These are phyloP conservation scores for Miscanthus lutarioriparius DNA, from an alignment of 176 grass and related monocot species.

Conservation along the genomic window DNA sequence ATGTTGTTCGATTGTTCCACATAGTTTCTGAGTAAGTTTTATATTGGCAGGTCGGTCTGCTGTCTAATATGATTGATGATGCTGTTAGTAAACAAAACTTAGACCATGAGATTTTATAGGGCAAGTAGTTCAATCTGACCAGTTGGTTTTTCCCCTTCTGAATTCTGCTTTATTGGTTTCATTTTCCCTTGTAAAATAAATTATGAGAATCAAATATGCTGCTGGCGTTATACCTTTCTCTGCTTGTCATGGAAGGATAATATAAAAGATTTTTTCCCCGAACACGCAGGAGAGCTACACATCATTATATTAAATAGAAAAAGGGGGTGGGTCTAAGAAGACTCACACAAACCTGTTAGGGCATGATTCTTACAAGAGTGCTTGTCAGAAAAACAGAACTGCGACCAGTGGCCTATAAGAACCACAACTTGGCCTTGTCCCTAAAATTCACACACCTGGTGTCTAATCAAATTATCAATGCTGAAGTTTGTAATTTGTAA, in stretches of 20 bases:
- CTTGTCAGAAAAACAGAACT: neutral
- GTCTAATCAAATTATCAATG: neutral
- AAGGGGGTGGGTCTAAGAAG: neutral
- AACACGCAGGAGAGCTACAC: neutral
- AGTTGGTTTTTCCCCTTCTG: neutral
- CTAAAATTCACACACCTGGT: neutral
- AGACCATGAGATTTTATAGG: neutral
- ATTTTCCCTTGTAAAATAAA: neutral
- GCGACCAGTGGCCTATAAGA: neutral
- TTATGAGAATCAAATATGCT: neutral
- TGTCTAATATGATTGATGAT: neutral
- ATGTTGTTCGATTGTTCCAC: neutral
- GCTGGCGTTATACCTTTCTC: neutral
- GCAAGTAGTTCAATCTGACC: neutral
- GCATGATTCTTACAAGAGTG: neutral
- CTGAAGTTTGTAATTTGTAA: neutral
- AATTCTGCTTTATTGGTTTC: neutral
- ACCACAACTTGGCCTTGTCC: neutral
- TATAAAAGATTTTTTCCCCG: neutral
- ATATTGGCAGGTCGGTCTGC: neutral
- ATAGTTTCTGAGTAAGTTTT: constrained; percentile 10
- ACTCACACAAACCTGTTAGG: neutral
- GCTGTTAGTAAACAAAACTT: neutral
- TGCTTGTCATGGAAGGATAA: neutral
- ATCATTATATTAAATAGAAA: neutral